Base-by-base conservation (phyloP, 2,329 filamentous ascomycete genomes). In the Epichloe hybrida region DNA sequence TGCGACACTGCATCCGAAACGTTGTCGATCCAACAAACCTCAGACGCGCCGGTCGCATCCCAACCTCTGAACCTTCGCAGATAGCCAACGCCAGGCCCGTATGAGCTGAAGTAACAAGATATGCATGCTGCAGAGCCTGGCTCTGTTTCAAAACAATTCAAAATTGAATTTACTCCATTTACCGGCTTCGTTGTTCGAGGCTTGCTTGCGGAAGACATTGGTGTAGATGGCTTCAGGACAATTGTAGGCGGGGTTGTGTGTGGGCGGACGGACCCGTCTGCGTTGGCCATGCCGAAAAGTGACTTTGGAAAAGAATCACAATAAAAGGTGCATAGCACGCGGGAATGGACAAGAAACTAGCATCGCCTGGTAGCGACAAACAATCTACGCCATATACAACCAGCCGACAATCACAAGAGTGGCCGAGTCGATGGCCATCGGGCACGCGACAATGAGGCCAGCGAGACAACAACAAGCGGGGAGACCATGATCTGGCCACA, bases 191-290 rank as follows among this genome's bases (percentile, higher is more conserved):
- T 20, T 27, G 31, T 11, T 13, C 9, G 27, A 27, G 35, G 23
- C 12, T 44, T n/a, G 41, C 27, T 20, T 34, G 27, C 41, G 36
- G 42, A 21, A 17, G 7, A 34, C 12, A 23, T 39, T 20, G 31
- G 55, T 66, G 62, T 55, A 60, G 62, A 65, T 65, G 64, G 62
- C 63, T 64, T 65, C 62, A 65, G 48, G 40, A 45, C 40, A 35
- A 51, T 37, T 12, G 37, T 9, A 40, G 41, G 46, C 34, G 35
- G 36, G n/a, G 50, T 20, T 27, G 23, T 35, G 17, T 38, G 17
- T 23, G 12, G 23, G 5, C 15, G 35, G 21, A 21, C 20, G 20
- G 9, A 21, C n/a, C 43, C 17, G n/a, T 39, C 34, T 38, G 15
- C 23, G 7, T 15, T 31, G n/a, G n/a, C 13, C 20, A 23, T 20